phyloP scores from a whole-genome alignment of 169 alveolate species.

The Perkinsus olseni region DNA sequence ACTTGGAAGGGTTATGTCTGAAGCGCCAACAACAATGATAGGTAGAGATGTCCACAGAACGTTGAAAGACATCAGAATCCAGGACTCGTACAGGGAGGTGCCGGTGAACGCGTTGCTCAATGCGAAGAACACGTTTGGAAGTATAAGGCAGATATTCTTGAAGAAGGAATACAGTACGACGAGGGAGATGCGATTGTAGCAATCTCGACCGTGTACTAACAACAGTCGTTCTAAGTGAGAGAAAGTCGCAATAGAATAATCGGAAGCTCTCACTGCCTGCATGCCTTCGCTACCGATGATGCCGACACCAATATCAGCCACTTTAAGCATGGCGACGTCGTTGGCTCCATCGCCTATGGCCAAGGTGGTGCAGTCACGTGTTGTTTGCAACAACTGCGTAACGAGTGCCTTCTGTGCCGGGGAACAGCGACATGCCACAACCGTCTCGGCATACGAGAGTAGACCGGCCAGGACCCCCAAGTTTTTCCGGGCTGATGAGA shows the following conservation, averaged over 20 bases:
- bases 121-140: constrained; percentile 37
- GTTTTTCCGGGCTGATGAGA: not conserved
- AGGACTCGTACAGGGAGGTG: constrained; percentile 70
- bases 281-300: constrained; percentile 86
- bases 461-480: not conserved
- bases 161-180: constrained; percentile 73
- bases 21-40: constrained; percentile 30
- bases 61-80: constrained; percentile 70
- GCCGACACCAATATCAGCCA: constrained; percentile 86
- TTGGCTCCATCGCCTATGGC: constrained; percentile 98
- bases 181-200: constrained; percentile 56
- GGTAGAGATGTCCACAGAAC: constrained; percentile 69
- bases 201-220: constrained; percentile 63
- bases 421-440: constrained; percentile 75
- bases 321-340: constrained; percentile 94
- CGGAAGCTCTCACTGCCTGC: constrained; percentile 72
- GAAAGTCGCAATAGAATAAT: constrained; percentile 15
- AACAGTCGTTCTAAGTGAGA: constrained; percentile 46
- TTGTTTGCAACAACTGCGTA: constrained; percentile 56
- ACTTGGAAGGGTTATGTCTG: not conserved
- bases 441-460: not conserved
- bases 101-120: constrained; percentile 57
- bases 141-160: constrained; percentile 65
- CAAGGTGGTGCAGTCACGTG: constrained; percentile 46
- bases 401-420: constrained; percentile 84